phyloP scores from a whole-genome alignment of 768 basidiomycete genomes.

The Rubroboletus satanas region DNA sequence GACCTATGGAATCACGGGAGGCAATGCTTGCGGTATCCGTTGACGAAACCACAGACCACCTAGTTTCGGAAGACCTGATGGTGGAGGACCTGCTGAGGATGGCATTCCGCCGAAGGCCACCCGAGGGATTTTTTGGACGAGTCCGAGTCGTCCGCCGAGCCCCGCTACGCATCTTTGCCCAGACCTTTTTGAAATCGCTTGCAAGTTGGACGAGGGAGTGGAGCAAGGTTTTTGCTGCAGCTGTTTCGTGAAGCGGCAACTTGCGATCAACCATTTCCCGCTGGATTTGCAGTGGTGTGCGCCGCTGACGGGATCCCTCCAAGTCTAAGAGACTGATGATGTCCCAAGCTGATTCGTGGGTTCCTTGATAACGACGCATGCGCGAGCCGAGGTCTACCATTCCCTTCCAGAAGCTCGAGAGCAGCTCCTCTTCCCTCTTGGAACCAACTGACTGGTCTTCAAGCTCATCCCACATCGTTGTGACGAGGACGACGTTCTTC shows the following conservation, averaged over 20 bases:
- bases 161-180: background rate
- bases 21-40: background rate
- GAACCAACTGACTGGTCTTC: background rate
- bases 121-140: background rate
- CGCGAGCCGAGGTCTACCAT: slow-evolving; percentile 14
- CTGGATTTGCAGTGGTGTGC: slow-evolving; percentile 12
- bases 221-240: slow-evolving; percentile 16
- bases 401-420: slow-evolving; percentile 9
- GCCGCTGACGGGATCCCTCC: background rate
- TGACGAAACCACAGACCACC: background rate
- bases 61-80: background rate
- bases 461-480: slow-evolving; percentile 19
- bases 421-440: slow-evolving; percentile 12
- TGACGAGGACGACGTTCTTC: slow-evolving; percentile 17
- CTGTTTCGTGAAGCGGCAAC: slow-evolving; percentile 7
- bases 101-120: background rate
- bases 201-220: background rate
- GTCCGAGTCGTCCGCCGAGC: background rate
- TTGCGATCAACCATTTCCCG: slow-evolving; percentile 15
- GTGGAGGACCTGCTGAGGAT: background rate
- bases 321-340: slow-evolving; percentile 7
- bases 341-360: slow-evolving; percentile 11
- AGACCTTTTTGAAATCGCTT: slow-evolving; percentile 7
- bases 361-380: slow-evolving; percentile 9
- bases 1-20: background rate